These are phyloP conservation scores for Syzygium syzygioides DNA, from an alignment of 441 rosid species.

Conservation along the genomic window DNA sequence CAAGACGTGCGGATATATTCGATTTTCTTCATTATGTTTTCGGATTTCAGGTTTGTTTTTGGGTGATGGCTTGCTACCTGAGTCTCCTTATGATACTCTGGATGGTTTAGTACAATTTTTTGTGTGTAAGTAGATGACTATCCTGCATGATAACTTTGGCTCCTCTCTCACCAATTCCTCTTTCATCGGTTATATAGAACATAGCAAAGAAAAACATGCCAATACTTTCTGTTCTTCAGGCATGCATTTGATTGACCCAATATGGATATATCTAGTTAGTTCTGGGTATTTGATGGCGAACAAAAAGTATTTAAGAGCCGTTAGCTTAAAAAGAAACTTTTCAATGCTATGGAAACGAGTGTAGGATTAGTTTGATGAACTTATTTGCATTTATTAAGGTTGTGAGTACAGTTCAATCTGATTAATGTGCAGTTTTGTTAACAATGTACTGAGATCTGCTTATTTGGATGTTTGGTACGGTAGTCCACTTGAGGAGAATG, in stretches of 20 bases:
- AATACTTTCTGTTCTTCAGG: not conserved
- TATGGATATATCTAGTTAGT: not conserved
- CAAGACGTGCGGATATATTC: slow-evolving; percentile 71
- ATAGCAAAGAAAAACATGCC: not conserved
- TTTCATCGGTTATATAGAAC: not conserved
- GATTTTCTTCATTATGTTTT: slow-evolving; percentile 86
- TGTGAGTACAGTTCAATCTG: not conserved
- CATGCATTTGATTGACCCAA: not conserved
- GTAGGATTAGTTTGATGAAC: not conserved
- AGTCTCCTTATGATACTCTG: not conserved
- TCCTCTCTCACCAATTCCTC: not conserved
- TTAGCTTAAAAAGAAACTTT: not conserved
- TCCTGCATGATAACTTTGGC: not conserved
- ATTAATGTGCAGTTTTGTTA: not conserved
- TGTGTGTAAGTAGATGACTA: not conserved
- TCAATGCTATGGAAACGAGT: not conserved
- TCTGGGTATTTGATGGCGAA: not conserved
- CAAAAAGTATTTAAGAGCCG: not conserved
- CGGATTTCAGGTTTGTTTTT: slow-evolving; percentile 85
- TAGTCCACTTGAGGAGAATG: not conserved
- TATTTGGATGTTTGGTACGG: not conserved
- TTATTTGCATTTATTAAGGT: not conserved
- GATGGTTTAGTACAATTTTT: not conserved
- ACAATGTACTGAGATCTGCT: not conserved
- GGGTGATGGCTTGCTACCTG: slow-evolving; percentile 4